Evolutionary conservation across 129 eudicot species (phyloP), one percentile per base, ranked within the genome.

Genomic region (Lonicera japonica): DNA sequence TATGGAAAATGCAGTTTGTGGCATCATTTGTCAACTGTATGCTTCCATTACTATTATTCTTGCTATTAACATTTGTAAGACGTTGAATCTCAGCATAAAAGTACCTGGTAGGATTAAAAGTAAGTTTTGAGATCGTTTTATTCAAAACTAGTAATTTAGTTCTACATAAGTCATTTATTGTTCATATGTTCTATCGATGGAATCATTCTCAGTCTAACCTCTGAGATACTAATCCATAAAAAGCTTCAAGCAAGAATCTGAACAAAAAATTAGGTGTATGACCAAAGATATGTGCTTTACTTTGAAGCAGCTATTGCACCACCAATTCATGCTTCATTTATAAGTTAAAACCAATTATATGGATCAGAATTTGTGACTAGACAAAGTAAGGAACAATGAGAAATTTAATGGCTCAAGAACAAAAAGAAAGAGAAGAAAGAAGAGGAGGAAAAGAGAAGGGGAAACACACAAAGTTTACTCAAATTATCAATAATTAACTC

Each of bases 11-110:
- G 46, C 75, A 76, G 76, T 72, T 72, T 18, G 59, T 38, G 54
- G 52, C 68, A 54, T 67, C 76, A 54, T 74, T 66, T 48, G 66
- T 73, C 65, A 71, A 70, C 47, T 57, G 65, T 60, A 53, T 16
- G 62, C 75, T 73, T 67, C 67, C 58, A 75, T 70, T 69, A 54
- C 55, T 45, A 29, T 29, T 29, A 29, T 29, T 29, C 36, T 29
- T 29, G 36, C 36, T 29, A 29, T 43, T 73, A 58, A 70, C 81
- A 14, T 41, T 52, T 9, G 70, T 56, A 62, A 71, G 56, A 17
- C 36, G 64, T 70, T 69, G 80, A 73, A 92, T 82, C 81, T 87
- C 83, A 20, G 83, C 52, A 58, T 92, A 85, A 62, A 92, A 78
- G 80, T 88, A 83, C 88, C 99, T 92, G 69, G 29, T 4, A 53